These are phyloP conservation scores for Fusarium tuaranense DNA, from an alignment of 2,329 filamentous ascomycete species.

Conservation along the genomic window DNA sequence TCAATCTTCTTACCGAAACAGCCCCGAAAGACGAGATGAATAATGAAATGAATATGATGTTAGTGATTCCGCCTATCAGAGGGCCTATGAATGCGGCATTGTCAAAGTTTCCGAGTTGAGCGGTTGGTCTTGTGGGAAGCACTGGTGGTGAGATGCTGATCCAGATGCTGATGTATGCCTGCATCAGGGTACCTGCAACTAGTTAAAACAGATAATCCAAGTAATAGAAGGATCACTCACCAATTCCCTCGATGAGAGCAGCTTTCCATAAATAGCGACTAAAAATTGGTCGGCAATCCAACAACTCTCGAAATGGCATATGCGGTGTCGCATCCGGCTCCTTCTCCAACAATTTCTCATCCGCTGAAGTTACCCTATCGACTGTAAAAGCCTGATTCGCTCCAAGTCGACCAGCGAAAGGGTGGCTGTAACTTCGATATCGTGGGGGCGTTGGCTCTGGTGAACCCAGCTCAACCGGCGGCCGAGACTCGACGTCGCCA, in stretches of 20 bases:
- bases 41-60: slow-evolving; percentile 54
- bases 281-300: slow-evolving; percentile 50
- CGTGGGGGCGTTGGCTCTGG: neutral
- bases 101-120: slow-evolving; percentile 35
- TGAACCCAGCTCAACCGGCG: neutral
- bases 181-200: slow-evolving; percentile 29
- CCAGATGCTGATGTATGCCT: slow-evolving; percentile 40
- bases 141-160: slow-evolving; percentile 18
- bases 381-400: slow-evolving; percentile 33
- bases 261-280: slow-evolving; percentile 54
- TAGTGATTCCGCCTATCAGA: slow-evolving; percentile 45
- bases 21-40: slow-evolving; percentile 63
- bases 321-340: slow-evolving; percentile 56
- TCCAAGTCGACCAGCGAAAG: slow-evolving; percentile 36
- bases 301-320: slow-evolving; percentile 50
- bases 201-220: fast-evolving
- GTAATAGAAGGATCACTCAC: neutral
- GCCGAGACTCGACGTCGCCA: slow-evolving; percentile 14
- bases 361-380: neutral
- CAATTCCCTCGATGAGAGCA: slow-evolving; percentile 53
- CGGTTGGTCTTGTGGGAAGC: slow-evolving; percentile 23
- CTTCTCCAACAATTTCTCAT: slow-evolving; percentile 40
- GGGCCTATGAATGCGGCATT: slow-evolving; percentile 46
- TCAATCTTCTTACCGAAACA: slow-evolving; percentile 47
- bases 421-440: slow-evolving; percentile 26